Base-by-base conservation (phyloP, 139 green algal species). In the Coccomyxa sp. region DNA sequence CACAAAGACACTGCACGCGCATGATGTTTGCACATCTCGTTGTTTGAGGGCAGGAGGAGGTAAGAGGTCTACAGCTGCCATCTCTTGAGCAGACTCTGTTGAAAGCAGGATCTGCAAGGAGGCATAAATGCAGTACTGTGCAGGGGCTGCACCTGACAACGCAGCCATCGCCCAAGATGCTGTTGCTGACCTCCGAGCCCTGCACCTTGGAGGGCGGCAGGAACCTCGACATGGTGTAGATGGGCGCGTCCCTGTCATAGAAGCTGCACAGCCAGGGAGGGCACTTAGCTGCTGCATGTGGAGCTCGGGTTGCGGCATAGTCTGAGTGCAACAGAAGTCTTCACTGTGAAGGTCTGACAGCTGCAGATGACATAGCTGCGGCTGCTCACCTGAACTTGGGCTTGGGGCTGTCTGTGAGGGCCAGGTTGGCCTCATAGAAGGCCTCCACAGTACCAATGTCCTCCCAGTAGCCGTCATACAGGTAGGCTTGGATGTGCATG, bases 351-450 rank as follows among this genome's bases (percentile, higher is more conserved):
- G n/a, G n/a, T n/a, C n/a, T n/a, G n/a, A n/a, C n/a, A n/a, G n/a
- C n/a, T n/a, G n/a, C n/a, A n/a, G n/a, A n/a, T n/a, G n/a, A n/a
- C n/a, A n/a, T n/a, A n/a, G n/a, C n/a, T n/a, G n/a, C n/a, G n/a
- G n/a, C n/a, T n/a, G n/a, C n/a, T n/a, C 64, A 92, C 91, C 82
- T 93, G 87, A 98, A 98, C 70, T 93, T 84, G 55, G 94, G 90
- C 70, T 89, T 92, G 58, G 83, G 79, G n/a, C 89, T 86, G 78
- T 98, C 86, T 34, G 91, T 96, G 71, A 98, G 90, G 8, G 85
- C 86, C 73, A 99, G 89, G 91, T 99, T 99, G 76, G 96, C 82
- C 55, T 98, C 89, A 90, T 98, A 99, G 86, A 99, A 99, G 39
- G 96, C 95, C 77, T 95, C 88, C 50, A 99, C 92, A 55, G 96